Conservation (phyloP, 164 flowering plant genomes). For the Tetrastigma voinierianum region DNA sequence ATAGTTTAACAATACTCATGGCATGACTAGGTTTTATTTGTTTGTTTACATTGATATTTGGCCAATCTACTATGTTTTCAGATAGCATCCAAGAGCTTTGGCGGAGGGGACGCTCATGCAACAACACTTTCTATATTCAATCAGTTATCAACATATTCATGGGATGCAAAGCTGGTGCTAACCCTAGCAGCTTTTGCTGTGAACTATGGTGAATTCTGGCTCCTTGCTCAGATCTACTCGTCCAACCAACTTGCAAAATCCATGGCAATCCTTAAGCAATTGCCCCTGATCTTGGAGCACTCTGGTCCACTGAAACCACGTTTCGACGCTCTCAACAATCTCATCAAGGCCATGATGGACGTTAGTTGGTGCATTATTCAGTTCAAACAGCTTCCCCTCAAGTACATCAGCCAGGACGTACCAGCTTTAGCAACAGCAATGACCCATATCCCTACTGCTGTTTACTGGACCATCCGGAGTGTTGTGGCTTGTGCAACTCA, state of each 20-base stretch:
- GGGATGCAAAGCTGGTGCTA: constrained; percentile 41
- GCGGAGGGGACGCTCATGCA: constrained; percentile 24
- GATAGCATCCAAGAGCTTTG: constrained; percentile 21
- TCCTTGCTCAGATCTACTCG: constrained; percentile 26
- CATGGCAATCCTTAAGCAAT: constrained; percentile 34
- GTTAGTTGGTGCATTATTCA: constrained; percentile 45
- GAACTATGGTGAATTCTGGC: constrained; percentile 40
- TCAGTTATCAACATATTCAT: constrained; percentile 17
- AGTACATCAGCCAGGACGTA: constrained; percentile 35
- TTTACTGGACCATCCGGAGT: constrained; percentile 41
- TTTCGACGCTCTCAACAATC: constrained; percentile 41
- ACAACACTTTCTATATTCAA: constrained; percentile 21
- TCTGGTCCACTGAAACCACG: constrained; percentile 21
- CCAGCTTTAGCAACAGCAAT: constrained; percentile 31
- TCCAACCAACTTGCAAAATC: constrained; percentile 37
- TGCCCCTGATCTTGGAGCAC: constrained; percentile 27
- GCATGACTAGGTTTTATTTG: too few species aligned
- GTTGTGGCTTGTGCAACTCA: constrained; percentile 34
- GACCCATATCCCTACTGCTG: constrained; percentile 35
- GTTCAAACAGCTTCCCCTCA: constrained; percentile 41
- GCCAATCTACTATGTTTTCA: constrained; percentile 4
- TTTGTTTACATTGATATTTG: too few species aligned
- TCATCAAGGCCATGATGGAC: constrained; percentile 36
- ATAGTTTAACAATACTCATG: too few species aligned
- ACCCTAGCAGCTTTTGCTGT: constrained; percentile 36